Evolutionary conservation across 345 rosid genomes (phyloP), one percentile per base, ranked within the genome.

Genomic region (Salix dunnii): DNA sequence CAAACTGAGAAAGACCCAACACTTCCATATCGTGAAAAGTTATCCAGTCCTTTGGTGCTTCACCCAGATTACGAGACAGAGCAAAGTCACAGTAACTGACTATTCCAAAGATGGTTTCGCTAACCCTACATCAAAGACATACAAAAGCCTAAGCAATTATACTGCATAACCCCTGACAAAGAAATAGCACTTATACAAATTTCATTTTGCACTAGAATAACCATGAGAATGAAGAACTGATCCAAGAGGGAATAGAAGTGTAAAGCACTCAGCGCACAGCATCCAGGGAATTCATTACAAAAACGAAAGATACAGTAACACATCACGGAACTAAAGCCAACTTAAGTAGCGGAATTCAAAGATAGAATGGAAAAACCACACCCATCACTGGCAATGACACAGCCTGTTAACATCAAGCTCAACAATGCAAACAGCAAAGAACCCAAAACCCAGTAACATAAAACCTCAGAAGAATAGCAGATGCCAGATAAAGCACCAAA

Each of bases 1-100:
- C 82, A 79, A 81, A 77, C 64, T 13, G 78, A 65, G 76, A 13
- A 69, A 77, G 80, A 76, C 84, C 86, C 58, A 71, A 71, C 78
- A 80, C 88, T 77, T 90, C 95, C 98, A 92, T 92, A 42, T 70
- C 31, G 30, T 35, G 71, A 40, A 75, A 72, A 69, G 51, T 43
- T 38, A 55, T 33, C 66, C 68, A 40, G 51, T 71, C 38, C 28
- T 25, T 48, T 74, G 71, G 20, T 46, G 72, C 65, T 82, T 36
- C 80, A 43, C 75, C 61, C 77, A 74, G 76, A 66, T 58, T 58
- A 75, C 25, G 42, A 63, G 63, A 74, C 40, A 11, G 48, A 67
- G 12, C 3, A 16, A 65, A 35, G 40, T 58, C 72, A 78, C 9
- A 20, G 16, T 70, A 70, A 77, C 31, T 43, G 49, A 27, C 27